Base-by-base conservation (phyloP, 2,329 filamentous ascomycete species). In the Ceratocystis cubensis region DNA sequence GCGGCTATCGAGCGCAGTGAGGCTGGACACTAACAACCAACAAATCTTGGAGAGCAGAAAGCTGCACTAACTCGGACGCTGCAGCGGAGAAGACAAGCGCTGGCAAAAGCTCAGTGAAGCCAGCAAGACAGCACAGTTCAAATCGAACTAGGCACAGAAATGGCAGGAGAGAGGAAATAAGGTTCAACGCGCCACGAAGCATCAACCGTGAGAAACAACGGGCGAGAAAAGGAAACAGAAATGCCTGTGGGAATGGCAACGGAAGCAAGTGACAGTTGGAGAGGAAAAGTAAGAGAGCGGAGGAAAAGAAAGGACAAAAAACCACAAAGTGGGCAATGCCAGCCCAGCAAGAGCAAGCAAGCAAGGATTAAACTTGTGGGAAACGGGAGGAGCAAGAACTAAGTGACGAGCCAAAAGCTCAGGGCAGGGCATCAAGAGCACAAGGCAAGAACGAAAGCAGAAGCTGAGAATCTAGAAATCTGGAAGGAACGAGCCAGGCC, bases 321-420 rank as follows among this genome's bases (percentile, higher is more conserved):
- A 53, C 10, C 22, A 65, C 46, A 57, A 64, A 44, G 45, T 57
- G 22, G 45, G 22, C n/a, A 57, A 22, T n/a, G 20, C 15, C 33
- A 45, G 33, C 22, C 37, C 33, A 57, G 37, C 13, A 13, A 46
- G 30, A 57, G 15, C 20, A 57, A 13, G 1, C 25, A 44, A 7
- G 25, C 45, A 63, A 50, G 61, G 61, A 63, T 63, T 46, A 63
- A 63, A 63, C 61, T 41, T 63, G 41, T 63, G 61, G 37, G 61
- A 63, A 63, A 63, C 61, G 61, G 25, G 44, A 65, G 53, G 48
- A 65, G 33, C n/a, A 57, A 65, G n/a, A 50, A 59, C 20, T n/a
- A 53, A 56, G 22, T 48, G 41, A 45, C 7, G 10, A 63, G 41
- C 37, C 37, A 48, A 50, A 46, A 17, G 25, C 20, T 46, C 48